Base-by-base conservation (phyloP, 1,284 basidiomycete species). In the Sanghuangporus sanghuang region DNA sequence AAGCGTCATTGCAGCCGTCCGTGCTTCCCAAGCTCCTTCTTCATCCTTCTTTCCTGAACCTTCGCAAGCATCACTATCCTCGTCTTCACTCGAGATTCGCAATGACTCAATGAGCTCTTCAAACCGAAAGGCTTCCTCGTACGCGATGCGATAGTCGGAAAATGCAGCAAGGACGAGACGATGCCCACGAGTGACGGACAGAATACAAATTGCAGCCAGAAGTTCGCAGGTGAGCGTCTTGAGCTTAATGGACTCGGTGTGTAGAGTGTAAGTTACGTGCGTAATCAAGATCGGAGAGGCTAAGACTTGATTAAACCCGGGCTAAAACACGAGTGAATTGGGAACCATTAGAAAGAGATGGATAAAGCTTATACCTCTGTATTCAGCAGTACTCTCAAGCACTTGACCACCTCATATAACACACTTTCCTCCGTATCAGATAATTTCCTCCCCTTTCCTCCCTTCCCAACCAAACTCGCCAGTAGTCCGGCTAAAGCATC, bases 331-430 rank as follows among this genome's bases (percentile, higher is more conserved):
- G 48, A 21, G 52, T 64, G 23, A 67, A 66, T 32, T 64, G 40
- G 63, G 36, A 18, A 40, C 57, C 53, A 14, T 49, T 39, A 35
- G 35, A 5, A 48, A 4, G 11, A 53, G 50, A 32, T 16, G 23
- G 63, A 8, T 18, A 56, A 50, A 61, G 44, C 6, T 73, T 86
- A 71, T 71, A 93, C 93, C 75, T 92, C 86, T 1, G 90, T 95
- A 71, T 96, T 96, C 69, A 95, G 78, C 9, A 96, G 75, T 0
- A 91, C 90, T 42, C 93, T 79, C 39, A 96, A 75, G 71, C 92
- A 95, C 72, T 90, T 93, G 68, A 94, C 80, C 38, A 86, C 75
- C 71, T 95, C 93, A 39, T 88, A 72, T 21, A 94, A 75, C 1
- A 89, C 83, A 4, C 80, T 83, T n/a, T 82, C 83, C 70, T 92